Evolutionary conservation across 257 asterid genomes (phyloP), one percentile per base, ranked within the genome.

Genomic region (Gardenia jasminoides): DNA sequence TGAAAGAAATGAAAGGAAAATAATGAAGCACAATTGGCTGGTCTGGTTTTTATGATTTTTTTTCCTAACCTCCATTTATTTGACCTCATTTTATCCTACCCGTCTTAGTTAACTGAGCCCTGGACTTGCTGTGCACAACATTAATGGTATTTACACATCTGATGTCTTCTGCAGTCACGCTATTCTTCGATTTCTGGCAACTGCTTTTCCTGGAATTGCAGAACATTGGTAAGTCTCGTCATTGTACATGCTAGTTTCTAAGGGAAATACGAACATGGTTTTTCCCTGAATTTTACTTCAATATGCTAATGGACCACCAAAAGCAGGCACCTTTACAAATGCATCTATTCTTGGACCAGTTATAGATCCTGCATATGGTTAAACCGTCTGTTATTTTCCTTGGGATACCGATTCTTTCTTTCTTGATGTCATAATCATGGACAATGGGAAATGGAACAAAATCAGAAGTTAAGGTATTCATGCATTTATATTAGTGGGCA

Each of bases 211-310:
- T 10, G 92, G 92, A 85, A 92, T 92, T 80, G 91, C 99, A 70
- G 99, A 92, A 89, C 98, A 96, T 85, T 96, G 99, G 99, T 93
- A 85, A 82, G 96, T 86, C 80, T 71, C 16, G 22, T 71, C 81
- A 33, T 66, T 77, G 20, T 16, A 13, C 44, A 44, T 62, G 72
- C 30, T 41, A 44, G 24, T 76, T 11, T 43, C 66, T 74, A 20
- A 36, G 1, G 22, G 1, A 10, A 7, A 68, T 41, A 39, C 22
- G 5, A 31, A 3, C 12, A 15, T 4, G 6, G 24, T 33, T 10
- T 1, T 15, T 0, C 1, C 4, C 4, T 4, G 19, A 8, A 15
- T 30, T 7, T 66, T 28, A 13, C 0, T 3, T 31, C 9, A 67
- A n/a, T 36, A 33, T 33, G 47, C 22, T 13, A 31, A 20, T 16